Percentiles rank a stretch among this genome's conserved stretches.
Conservation (phyloP, 1,284 basidiomycete genomes). For the Trichosporon sp. region DNA sequence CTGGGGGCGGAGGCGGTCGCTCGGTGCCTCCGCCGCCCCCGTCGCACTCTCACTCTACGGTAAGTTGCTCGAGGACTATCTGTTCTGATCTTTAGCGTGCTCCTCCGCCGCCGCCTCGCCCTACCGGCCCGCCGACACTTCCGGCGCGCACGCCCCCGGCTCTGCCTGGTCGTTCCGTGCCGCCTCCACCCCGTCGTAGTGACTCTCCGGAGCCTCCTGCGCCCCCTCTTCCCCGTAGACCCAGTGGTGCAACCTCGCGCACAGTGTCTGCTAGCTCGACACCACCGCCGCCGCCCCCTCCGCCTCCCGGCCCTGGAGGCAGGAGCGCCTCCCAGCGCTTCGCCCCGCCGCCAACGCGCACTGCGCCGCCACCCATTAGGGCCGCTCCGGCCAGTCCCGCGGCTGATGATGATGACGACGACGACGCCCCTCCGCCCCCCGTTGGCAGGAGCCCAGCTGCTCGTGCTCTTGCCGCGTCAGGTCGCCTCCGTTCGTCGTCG, state of each 20-base stretch:
- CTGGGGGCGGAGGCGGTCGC: slow-evolving; percentile 32
- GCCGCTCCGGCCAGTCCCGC: background rate
- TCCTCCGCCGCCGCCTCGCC: slow-evolving; percentile 39
- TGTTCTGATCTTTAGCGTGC: slow-evolving; percentile 18
- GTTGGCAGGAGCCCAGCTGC: slow-evolving; percentile 34
- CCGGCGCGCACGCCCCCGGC: slow-evolving; percentile 31
- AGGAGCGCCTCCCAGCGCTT: background rate
- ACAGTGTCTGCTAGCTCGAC: slow-evolving; percentile 52
- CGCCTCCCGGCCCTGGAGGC: slow-evolving; percentile 21
- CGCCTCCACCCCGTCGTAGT: slow-evolving; percentile 21
- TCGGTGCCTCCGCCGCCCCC: slow-evolving; percentile 44
- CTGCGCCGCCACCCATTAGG: background rate
- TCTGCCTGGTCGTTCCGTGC: slow-evolving; percentile 27
- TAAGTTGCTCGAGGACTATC: slow-evolving; percentile 10
- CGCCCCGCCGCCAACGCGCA: background rate
- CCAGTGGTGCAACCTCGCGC: slow-evolving; percentile 14
- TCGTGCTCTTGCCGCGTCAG: slow-evolving; percentile 19
- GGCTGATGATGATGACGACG: slow-evolving; percentile 24
- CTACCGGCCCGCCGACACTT: slow-evolving; percentile 43
- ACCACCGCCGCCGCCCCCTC: slow-evolving; percentile 22
- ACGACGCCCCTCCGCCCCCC: slow-evolving; percentile 33
- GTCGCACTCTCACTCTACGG: slow-evolving; percentile 49
- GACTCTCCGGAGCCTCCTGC: slow-evolving; percentile 20
- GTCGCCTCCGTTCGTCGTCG: background rate
- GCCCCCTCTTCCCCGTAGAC: slow-evolving; percentile 29